Evolutionary conservation across 495 filamentous ascomycete species (phyloP), one percentile per base, ranked within the genome.

Genomic region (Penicillium chermesinum): DNA sequence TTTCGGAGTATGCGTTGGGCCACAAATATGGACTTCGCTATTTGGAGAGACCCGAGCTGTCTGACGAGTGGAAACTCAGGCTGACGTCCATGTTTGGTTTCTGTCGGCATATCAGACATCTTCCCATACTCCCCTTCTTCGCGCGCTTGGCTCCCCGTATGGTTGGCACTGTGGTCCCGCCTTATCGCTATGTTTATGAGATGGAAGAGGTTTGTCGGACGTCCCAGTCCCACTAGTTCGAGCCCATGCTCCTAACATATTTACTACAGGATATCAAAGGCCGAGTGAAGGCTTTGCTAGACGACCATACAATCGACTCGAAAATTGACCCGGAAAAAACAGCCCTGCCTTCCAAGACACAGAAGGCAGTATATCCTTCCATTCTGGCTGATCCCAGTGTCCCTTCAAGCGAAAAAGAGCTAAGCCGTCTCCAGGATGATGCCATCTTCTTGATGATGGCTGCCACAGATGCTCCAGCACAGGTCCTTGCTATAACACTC

Each of bases 1-100:
- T 76, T 20, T 64, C 61, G 1, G 53, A 65, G 6, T 71, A 75
- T 43, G 61, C 63, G 12, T 71, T 74, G 32, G 64, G 50, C 2
- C 4, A 17, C 3, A 17, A 53, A 5, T 15, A 39, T 13, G 45
- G 46, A 9, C 52, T 53, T 36, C 48, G 44, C 9, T 44, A 51
- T 14, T 43, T 62, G 2, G 49, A 55, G 6, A 9, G 57, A 16
- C 43, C 25, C 2, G 16, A 42, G 2, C 4, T 59, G 7, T 7
- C 38, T 2, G 12, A 34, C 8, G 39, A 9, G 14, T 59, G 56
- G 56, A 59, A 59, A 34, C 41, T 21, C 2, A 32, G 21, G 16
- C 38, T 55, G 10, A 55, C 40, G 15, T 27, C 36, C 1, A 42
- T 49, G 20, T 59, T 59, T 39, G 46, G 34, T 5, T 32, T 49